These are phyloP conservation scores for Lipomyces sp. DNA, from an alignment of 805 yeast genomes.

Conservation along the genomic window DNA sequence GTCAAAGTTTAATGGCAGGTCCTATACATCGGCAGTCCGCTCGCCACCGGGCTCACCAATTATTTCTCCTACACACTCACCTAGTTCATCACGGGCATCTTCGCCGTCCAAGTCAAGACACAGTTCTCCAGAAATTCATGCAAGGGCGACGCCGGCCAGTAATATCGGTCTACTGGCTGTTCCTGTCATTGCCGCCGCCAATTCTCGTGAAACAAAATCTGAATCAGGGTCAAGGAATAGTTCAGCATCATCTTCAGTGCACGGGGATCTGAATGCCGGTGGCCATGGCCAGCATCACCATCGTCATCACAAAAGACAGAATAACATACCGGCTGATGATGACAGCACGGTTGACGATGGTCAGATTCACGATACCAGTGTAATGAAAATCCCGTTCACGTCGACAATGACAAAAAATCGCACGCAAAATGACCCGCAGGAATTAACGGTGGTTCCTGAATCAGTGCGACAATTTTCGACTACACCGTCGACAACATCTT, in stretches of 20 bases:
- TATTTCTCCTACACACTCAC: background rate
- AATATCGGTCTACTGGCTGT: background rate
- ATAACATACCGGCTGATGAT: background rate
- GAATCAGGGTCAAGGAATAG: background rate
- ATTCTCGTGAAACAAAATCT: background rate
- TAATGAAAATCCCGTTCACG: constrained; percentile 1
- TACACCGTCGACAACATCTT: constrained; percentile 1
- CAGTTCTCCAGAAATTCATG: background rate
- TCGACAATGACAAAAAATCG: background rate
- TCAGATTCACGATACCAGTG: background rate
- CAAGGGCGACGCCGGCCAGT: background rate
- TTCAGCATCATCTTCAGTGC: background rate
- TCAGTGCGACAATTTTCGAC: constrained; percentile 3
- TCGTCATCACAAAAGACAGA: background rate
- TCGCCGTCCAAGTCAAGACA: constrained; percentile 14
- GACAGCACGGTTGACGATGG: background rate
- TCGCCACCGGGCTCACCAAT: constrained; percentile 10
- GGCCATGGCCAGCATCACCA: constrained; percentile 1
- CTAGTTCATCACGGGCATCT: constrained; percentile 9
- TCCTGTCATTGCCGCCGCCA: background rate
- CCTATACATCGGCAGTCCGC: background rate
- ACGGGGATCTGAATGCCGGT: background rate
- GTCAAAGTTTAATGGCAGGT: background rate
- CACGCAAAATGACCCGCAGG: background rate
- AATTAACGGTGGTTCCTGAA: background rate